Conservation (phyloP, 2,329 filamentous ascomycete genomes). For the Pseudopyricularia cyperi region DNA sequence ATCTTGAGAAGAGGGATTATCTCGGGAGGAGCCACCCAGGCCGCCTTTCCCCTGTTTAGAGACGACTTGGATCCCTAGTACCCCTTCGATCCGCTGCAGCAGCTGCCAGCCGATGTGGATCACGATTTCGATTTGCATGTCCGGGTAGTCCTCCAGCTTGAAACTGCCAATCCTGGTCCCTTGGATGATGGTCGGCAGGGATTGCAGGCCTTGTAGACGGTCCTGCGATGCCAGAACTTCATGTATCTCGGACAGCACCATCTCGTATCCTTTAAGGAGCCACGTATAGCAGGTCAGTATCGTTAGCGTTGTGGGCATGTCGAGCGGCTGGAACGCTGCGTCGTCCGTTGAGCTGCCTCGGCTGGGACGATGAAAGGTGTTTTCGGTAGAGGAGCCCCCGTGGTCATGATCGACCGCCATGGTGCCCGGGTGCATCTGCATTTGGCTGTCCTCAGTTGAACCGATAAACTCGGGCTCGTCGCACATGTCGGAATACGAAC, state of each 20-base stretch:
- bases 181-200: neutral
- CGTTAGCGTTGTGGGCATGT: neutral
- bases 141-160: neutral
- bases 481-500: neutral
- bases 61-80: neutral
- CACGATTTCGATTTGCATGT: neutral
- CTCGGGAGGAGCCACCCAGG: neutral
- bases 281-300: neutral
- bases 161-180: neutral
- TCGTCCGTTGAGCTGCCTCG: neutral
- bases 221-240: neutral
- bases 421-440: neutral
- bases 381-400: neutral
- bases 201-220: neutral
- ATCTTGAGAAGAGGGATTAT: neutral
- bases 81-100: neutral
- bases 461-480: neutral
- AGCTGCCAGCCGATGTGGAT: neutral
- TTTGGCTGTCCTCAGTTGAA: neutral
- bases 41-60: neutral
- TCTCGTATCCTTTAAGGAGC: neutral
- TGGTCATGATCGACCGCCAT: neutral
- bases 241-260: neutral
- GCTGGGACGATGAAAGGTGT: neutral
- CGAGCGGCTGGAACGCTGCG: neutral